These are phyloP conservation scores for Serendipita vermifera DNA, from an alignment of 768 basidiomycete species.

Conservation along the genomic window DNA sequence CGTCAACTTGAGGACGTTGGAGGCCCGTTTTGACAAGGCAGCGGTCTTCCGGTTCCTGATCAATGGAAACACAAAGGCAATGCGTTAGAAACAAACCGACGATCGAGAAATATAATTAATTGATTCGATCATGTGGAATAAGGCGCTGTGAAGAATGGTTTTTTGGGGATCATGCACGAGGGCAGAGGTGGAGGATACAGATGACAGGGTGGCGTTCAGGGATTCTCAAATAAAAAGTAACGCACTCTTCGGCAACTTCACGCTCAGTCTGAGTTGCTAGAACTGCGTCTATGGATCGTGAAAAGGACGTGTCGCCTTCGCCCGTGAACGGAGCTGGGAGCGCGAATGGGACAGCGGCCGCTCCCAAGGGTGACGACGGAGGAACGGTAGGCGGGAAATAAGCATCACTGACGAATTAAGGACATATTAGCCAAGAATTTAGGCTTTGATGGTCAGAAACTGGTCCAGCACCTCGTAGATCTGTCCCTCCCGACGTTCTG, in stretches of 20 bases:
- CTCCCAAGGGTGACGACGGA: not conserved
- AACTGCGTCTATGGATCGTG: conserved; percentile 4
- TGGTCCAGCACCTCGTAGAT: not conserved
- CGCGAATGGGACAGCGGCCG: not conserved
- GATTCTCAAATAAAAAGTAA: not conserved
- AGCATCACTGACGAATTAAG: not conserved
- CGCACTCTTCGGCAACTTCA: conserved; percentile 6
- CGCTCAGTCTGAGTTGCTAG: conserved; percentile 7
- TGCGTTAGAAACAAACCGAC: not conserved
- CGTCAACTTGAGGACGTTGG: conserved; percentile 61
- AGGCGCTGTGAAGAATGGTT: no score
- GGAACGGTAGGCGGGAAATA: not conserved
- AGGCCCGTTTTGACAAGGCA: conserved; percentile 50
- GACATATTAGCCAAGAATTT: not conserved
- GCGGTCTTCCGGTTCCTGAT: not conserved
- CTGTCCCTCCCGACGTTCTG: not conserved
- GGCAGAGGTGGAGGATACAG: not conserved
- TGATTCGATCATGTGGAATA: not conserved
- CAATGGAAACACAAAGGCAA: not conserved
- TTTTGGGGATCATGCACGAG: not conserved
- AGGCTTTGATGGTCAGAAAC: not conserved
- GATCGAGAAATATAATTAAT: no score
- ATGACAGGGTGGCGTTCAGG: conserved; percentile 5
- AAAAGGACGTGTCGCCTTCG: conserved; percentile 5
- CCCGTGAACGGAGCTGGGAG: not conserved